phyloP scores from a whole-genome alignment of 1,284 basidiomycete genomes.

The Pholiota adiposa region DNA sequence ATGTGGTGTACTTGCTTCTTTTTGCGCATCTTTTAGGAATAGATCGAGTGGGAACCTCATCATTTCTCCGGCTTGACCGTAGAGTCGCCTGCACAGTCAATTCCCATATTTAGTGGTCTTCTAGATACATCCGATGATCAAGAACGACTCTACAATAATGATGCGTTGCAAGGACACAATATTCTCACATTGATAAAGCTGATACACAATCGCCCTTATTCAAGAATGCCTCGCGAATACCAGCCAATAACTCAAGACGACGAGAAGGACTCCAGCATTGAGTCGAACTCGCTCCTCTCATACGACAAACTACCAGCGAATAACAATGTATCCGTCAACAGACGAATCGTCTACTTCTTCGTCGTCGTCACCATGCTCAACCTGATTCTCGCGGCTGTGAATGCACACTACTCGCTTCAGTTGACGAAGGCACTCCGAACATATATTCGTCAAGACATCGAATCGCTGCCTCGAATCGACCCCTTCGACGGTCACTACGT shows the following conservation, averaged over 20 bases:
- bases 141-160: too few relatives aligned
- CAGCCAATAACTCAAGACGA: conserved; percentile 3
- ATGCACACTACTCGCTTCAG: conserved; percentile 1
- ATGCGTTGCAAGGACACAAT: too few relatives aligned
- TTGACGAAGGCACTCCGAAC: neutral
- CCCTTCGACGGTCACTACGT: conserved; percentile 6
- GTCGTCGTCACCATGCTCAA: neutral
- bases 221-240: conserved; percentile 1
- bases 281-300: neutral
- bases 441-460: neutral
- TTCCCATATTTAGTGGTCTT: too few relatives aligned
- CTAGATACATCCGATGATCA: too few relatives aligned
- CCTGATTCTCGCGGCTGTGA: neutral
- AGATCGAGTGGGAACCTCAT: too few relatives aligned
- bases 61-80: too few relatives aligned
- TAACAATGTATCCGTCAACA: neutral
- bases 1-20: too few relatives aligned
- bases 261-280: neutral
- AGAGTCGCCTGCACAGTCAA: too few relatives aligned
- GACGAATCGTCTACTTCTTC: neutral
- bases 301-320: too few relatives aligned
- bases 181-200: neutral
- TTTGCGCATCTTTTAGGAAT: too few relatives aligned
- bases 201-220: neutral
- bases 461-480: conserved; percentile 4